phyloP scores from a whole-genome alignment of 176 grass and related monocot genomes.

The Aechmea fasciata region DNA sequence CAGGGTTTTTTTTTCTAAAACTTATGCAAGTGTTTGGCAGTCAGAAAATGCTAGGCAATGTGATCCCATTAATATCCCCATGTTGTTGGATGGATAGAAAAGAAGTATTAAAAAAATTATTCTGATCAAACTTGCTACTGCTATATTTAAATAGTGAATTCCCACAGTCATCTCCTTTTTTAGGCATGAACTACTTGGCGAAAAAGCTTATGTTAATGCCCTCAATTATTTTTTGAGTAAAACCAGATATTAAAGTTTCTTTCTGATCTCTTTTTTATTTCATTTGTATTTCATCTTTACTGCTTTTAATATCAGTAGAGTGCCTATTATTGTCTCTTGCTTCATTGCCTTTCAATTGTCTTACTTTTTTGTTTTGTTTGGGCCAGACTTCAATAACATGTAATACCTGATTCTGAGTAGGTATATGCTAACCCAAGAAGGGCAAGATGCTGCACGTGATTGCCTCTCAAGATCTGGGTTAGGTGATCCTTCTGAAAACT shows the following conservation, averaged over 20 bases:
- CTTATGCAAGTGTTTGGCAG: no score
- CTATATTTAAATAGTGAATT: not conserved
- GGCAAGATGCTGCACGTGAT: slow-evolving; percentile 46
- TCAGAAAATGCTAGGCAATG: not conserved
- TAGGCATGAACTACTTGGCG: no score
- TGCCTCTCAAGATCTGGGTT: slow-evolving; percentile 58
- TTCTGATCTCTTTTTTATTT: no score
- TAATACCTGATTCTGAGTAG: slow-evolving; percentile 25
- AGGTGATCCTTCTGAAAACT: slow-evolving; percentile 17
- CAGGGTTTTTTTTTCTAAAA: no score
- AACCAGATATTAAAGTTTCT: no score
- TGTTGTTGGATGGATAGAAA: not conserved
- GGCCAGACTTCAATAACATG: not conserved
- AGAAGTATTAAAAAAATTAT: not conserved
- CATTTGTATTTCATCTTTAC: no score
- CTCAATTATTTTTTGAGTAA: no score
- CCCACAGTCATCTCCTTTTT: not conserved
- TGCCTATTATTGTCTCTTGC: no score
- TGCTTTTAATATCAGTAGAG: no score
- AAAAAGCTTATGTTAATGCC: no score
- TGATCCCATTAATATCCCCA: not conserved
- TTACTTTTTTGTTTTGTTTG: not conserved
- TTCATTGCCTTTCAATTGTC: not conserved
- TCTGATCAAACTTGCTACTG: not conserved
- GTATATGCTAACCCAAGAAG: slow-evolving; percentile 75